Percentiles rank a stretch among this genome's conserved stretches.
Conservation (phyloP, 2,329 filamentous ascomycete species). For the Neocatenulostroma microsporum region DNA sequence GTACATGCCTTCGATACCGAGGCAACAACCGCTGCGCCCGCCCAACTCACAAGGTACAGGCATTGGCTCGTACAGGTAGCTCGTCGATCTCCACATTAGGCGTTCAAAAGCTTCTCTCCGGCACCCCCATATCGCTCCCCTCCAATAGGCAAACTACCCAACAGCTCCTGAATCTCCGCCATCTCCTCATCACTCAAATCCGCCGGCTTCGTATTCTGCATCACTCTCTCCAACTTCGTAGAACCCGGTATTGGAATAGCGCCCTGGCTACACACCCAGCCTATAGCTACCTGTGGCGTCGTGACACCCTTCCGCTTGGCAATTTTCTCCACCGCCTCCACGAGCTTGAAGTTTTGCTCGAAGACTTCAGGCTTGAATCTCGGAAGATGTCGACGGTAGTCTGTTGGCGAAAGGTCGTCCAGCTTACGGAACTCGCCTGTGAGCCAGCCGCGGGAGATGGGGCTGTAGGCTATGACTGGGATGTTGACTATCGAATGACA, state of each 20-base stretch:
- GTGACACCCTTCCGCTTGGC: constrained; percentile 54
- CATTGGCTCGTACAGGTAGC: no score
- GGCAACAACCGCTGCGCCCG: no score
- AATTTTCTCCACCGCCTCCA: constrained; percentile 50
- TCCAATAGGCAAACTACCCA: neutral
- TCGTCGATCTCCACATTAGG: no score
- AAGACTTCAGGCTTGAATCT: constrained; percentile 60
- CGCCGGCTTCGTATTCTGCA: constrained; percentile 52
- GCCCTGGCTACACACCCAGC: constrained; percentile 51
- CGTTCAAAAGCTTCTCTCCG: no score
- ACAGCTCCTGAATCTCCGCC: constrained; percentile 20
- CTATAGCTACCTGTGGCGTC: constrained; percentile 57
- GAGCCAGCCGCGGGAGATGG: constrained; percentile 54
- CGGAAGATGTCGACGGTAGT: constrained; percentile 41
- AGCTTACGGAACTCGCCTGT: constrained; percentile 40
- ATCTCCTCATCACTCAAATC: constrained; percentile 46
- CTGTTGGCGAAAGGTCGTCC: constrained; percentile 48
- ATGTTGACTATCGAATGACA: no score
- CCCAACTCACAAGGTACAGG: no score
- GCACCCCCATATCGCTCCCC: constrained; percentile 1
- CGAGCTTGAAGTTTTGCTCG: constrained; percentile 57
- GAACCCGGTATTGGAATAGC: constrained; percentile 63
- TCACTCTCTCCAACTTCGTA: constrained; percentile 47
- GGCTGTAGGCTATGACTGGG: constrained; percentile 62
- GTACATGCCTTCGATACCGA: no score